phyloP scores from a whole-genome alignment of 2,329 filamentous ascomycete genomes.

The Exophiala xenobiotica region DNA sequence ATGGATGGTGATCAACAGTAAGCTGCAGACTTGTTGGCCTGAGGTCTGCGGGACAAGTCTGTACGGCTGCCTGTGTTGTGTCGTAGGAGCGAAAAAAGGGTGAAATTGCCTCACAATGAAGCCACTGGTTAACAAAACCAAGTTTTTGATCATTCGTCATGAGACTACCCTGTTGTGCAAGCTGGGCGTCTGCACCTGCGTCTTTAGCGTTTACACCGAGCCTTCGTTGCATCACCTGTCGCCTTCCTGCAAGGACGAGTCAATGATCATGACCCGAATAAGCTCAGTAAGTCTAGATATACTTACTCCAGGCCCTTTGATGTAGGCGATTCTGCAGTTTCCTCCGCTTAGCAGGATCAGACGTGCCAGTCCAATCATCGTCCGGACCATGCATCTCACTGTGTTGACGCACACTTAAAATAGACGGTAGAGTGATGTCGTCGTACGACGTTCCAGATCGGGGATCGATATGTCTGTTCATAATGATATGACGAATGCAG shows the following conservation, averaged over 20 bases:
- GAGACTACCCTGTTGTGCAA: neutral
- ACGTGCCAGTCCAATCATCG: constrained; percentile 22
- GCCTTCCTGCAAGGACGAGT: neutral
- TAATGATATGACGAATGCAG: constrained; percentile 1
- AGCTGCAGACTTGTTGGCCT: constrained; percentile 29
- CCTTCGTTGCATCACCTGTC: neutral
- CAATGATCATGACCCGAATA: neutral
- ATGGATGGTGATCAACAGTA: constrained; percentile 32
- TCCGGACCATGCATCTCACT: constrained; percentile 1
- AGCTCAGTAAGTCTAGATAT: neutral
- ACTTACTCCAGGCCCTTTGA: constrained; percentile 28
- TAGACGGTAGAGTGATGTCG: neutral
- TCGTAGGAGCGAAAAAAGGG: neutral
- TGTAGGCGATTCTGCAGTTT: constrained; percentile 29
- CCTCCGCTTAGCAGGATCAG: constrained; percentile 23
- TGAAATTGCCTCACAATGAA: neutral
- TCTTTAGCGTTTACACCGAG: neutral
- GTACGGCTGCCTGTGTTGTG: neutral
- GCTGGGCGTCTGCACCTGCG: neutral
- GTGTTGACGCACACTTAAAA: neutral
- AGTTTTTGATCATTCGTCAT: neutral
- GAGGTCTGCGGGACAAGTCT: constrained; percentile 20
- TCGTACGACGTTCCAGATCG: neutral
- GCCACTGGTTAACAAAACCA: constrained; percentile 1
- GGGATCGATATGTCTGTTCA: neutral